Base-by-base conservation (phyloP, 768 basidiomycete species). In the Termitomyces sp. region DNA sequence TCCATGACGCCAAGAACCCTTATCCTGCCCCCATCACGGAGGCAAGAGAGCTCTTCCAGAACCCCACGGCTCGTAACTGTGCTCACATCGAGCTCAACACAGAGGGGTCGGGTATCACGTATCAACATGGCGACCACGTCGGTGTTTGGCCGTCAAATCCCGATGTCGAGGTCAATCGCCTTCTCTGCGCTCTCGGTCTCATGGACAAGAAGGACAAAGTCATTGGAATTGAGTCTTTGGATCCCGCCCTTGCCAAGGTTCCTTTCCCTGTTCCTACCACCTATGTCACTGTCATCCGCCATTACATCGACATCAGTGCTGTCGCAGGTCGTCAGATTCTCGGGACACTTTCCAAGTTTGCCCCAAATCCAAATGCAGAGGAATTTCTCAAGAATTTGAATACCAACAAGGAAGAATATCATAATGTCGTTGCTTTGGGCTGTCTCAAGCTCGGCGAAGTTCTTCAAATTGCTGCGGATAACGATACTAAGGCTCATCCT, bases 181-280 rank as follows among this genome's bases (percentile, higher is more conserved):
- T 97, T 26, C 81, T 99, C 19, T 87, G 83, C 60, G 82, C 87
- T 41, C 86, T 99, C 48, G 96, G 94, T 26, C 79, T 99, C 11
- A 78, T 80, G 61, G 79, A 87, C 59, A 91, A 91, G 75, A 82
- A 84, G 66, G 86, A 95, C 69, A 78, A 80, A 40, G 84, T 94
- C 48, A 92, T 99, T 64, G 84, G 86, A 61, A 93, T 99, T 57
- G 94, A 94, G 67, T 96, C 94, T n/a, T 85, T 98, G 57, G 96
- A 99, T 67, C 96, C 97, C 19, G 94, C 95, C 15, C 80, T 99
- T 31, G 96, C 96, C 56, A 98, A 98, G 72, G 95, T 98, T 56
- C 96, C 96, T 17, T 99, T 98, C 87, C 96, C 97, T 12, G 90
- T 94, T 19, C 96, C 96, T 1, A 94, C 95, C 1, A 98, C 95